These are phyloP conservation scores for Austroboletus rostrupii DNA, from an alignment of 1,284 basidiomycete genomes.

Conservation along the genomic window DNA sequence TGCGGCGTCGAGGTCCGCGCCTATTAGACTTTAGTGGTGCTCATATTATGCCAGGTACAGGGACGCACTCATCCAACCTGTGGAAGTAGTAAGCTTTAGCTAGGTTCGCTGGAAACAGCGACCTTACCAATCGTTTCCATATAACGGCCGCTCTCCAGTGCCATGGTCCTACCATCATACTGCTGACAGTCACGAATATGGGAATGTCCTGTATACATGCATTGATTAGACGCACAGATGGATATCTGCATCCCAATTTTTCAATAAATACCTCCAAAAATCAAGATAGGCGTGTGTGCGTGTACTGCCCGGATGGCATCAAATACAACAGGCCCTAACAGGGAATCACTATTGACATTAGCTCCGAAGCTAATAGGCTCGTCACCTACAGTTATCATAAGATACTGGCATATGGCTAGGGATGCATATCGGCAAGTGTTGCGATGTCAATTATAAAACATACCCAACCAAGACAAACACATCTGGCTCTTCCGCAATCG, in stretches of 20 bases:
- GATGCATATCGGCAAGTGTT: background rate
- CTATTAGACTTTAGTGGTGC: conserved; percentile 28
- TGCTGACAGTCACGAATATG: conserved; percentile 76
- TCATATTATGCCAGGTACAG: background rate
- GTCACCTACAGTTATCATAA: conserved; percentile 52
- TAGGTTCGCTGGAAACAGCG: background rate
- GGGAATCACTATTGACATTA: background rate
- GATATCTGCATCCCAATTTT: background rate
- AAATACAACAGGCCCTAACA: conserved; percentile 64
- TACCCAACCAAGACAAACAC: conserved; percentile 73
- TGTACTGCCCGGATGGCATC: conserved; percentile 72
- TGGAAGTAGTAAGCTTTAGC: background rate
- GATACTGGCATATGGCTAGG: conserved; percentile 67
- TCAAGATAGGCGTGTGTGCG: conserved; percentile 69
- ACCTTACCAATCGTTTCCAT: conserved; percentile 78
- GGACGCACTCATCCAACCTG: conserved; percentile 34
- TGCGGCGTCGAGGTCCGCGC: conserved; percentile 45
- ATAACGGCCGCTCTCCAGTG: conserved; percentile 78
- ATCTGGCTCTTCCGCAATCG: conserved; percentile 77
- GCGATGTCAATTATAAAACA: conserved; percentile 16
- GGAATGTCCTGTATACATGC: conserved; percentile 48
- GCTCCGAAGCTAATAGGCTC: background rate
- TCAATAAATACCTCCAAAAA: conserved; percentile 58
- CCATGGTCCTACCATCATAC: conserved; percentile 62
- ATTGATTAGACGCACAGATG: background rate